These are phyloP conservation scores for Chiua sp. DNA, from an alignment of 1,284 basidiomycete species.

Conservation along the genomic window DNA sequence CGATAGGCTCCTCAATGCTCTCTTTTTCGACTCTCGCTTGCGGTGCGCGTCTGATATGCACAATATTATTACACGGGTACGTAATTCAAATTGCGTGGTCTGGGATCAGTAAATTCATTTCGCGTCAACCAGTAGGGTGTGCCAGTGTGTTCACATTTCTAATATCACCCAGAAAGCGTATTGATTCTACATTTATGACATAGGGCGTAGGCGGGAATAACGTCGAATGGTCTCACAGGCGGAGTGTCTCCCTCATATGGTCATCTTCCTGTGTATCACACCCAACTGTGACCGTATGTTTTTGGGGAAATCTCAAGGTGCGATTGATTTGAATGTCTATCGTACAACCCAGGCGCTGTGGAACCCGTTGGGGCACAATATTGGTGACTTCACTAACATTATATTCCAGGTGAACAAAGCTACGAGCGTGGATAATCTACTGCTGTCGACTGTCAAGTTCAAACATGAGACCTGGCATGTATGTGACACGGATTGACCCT, in stretches of 20 bases:
- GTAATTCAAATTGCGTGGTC: not conserved
- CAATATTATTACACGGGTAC: slow-evolving; percentile 45
- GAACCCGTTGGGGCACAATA: slow-evolving; percentile 70
- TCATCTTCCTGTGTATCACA: slow-evolving; percentile 61
- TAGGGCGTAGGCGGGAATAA: slow-evolving; percentile 75
- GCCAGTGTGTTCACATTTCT: slow-evolving; percentile 51
- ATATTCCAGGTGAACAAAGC: no score
- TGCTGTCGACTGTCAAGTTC: no score
- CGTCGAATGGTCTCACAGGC: slow-evolving; percentile 78
- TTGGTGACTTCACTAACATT: no score
- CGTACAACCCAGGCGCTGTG: slow-evolving; percentile 68
- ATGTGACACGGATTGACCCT: no score
- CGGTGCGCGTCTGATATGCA: not conserved
- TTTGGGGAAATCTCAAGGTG: slow-evolving; percentile 73
- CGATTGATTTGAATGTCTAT: slow-evolving; percentile 77
- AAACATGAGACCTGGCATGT: no score
- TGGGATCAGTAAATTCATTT: slow-evolving; percentile 6
- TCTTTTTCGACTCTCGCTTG: not conserved
- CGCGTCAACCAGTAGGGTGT: slow-evolving; percentile 57
- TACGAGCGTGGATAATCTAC: no score
- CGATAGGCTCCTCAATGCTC: slow-evolving; percentile 41
- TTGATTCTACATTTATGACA: not conserved
- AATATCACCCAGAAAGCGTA: not conserved
- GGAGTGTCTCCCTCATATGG: slow-evolving; percentile 76
- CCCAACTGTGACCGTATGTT: not conserved